Base-by-base conservation (phyloP, 1,139 yeast species). In the Pichia sp. region DNA sequence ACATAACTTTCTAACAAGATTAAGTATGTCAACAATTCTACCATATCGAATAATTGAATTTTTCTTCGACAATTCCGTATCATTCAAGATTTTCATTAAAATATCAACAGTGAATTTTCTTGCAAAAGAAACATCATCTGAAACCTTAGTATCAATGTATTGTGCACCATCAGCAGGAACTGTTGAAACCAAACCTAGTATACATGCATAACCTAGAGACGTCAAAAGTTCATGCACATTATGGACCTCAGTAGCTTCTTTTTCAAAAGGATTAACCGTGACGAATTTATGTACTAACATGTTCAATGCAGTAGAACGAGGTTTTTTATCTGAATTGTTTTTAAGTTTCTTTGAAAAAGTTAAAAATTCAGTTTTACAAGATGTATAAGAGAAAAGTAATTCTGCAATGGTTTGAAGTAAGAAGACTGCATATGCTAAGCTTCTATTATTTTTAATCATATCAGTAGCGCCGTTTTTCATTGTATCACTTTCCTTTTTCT, bases 361-460 rank as follows among this genome's bases (percentile, higher is more conserved):
- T 46, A 90, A 67, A 57, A 90, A 85, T 56, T 87, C 96, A 43
- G 85, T 71, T 60, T 90, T 90, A 48, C 92, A 79, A 50, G 79
- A 80, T 53, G 82, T 83, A 62, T 89, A 90, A 1, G 96, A 84
- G 2, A 82, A 78, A 22, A 89, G 63, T 16, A 89, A 66, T 55
- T 90, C 97, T 1, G 82, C 73, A 33, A 89, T 63, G 0, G 78
- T 66, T 55, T 82, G 87, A 35, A 90, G 65, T 36, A 90, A 64
- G 58, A 82, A 86, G 40, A 84, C 74, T 45, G 80, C 78, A 56
- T 84, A 81, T 0, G 81, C 71, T 60, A 82, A 85, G 31, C 75
- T 70, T 12, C 56, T 51, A 51, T 76, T 76, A 31, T 48, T 49
- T 26, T 49, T 51, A 43, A 59, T 61, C 55, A 50, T 48, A 39